Conservation (phyloP, 345 rosid genomes). For the Reutealis trisperma region DNA sequence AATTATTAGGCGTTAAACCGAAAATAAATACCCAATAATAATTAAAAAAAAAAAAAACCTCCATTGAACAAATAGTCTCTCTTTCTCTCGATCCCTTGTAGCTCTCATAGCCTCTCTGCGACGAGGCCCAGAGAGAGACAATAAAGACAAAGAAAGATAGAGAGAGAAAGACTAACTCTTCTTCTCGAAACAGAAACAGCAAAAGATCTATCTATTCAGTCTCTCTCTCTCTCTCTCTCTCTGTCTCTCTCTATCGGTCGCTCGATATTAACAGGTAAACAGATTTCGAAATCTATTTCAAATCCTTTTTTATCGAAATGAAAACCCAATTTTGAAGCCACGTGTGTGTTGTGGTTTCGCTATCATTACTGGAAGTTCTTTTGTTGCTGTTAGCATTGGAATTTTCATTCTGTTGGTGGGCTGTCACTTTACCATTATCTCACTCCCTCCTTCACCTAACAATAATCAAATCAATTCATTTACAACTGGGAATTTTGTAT, state of each 20-base stretch:
- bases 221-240: not conserved
- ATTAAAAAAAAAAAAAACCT: no score
- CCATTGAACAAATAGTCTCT: not conserved
- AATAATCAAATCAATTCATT: not conserved
- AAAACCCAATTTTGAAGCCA: not conserved
- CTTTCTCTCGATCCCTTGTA: not conserved
- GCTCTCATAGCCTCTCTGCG: conserved; percentile 2
- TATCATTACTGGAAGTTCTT: not conserved
- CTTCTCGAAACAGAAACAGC: not conserved
- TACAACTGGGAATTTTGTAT: not conserved
- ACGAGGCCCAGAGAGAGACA: conserved; percentile 6
- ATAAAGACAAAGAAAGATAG: not conserved
- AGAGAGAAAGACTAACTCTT: not conserved
- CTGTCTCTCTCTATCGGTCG: not conserved
- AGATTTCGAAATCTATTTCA: not conserved
- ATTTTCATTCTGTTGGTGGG: conserved; percentile 23
- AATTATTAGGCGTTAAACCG: not conserved
- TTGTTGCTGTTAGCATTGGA: not conserved
- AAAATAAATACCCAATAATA: no score
- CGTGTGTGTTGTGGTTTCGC: conserved; percentile 13
- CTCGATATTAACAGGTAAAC: conserved; percentile 16
- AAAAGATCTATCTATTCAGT: not conserved
- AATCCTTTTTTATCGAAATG: not conserved
- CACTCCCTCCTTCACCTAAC: conserved; percentile 29
- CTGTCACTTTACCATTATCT: conserved; percentile 16